A percentile compares a stretch with the other conserved stretches of the same genome.
These are phyloP conservation scores for Cercospora nicotianae DNA, from an alignment of 2,329 filamentous ascomycete genomes.

Conservation along the genomic window DNA sequence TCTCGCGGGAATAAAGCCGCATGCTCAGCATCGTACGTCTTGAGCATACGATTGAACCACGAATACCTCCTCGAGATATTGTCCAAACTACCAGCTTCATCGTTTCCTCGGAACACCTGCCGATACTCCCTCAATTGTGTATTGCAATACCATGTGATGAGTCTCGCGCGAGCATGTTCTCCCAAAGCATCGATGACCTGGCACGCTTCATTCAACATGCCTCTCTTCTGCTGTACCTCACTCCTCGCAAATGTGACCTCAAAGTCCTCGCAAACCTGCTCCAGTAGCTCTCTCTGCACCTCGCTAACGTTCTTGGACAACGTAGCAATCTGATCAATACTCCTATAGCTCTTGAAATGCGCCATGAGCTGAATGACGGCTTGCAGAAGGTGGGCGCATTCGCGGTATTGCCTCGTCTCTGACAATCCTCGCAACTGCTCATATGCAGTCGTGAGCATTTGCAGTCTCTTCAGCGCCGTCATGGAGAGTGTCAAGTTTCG, in stretches of 20 bases:
- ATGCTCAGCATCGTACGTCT: slow-evolving; percentile 93
- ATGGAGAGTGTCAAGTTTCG: slow-evolving; percentile 94
- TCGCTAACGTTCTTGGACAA: slow-evolving; percentile 91
- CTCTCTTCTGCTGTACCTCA: slow-evolving; percentile 70
- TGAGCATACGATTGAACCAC: slow-evolving; percentile 95
- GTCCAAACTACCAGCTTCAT: slow-evolving; percentile 93
- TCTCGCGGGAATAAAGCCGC: slow-evolving; percentile 78
- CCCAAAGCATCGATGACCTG: slow-evolving; percentile 92
- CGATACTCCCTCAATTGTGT: slow-evolving; percentile 93
- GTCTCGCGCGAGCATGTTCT: slow-evolving; percentile 74
- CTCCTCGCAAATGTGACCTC: slow-evolving; percentile 90
- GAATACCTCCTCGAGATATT: slow-evolving; percentile 94
- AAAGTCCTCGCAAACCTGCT: slow-evolving; percentile 99
- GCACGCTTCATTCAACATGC: slow-evolving; percentile 80
- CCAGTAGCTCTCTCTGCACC: slow-evolving; percentile 84
- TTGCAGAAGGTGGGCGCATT: slow-evolving; percentile 90
- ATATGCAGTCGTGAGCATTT: slow-evolving; percentile 99
- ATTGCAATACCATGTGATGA: slow-evolving; percentile 97
- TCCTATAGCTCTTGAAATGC: slow-evolving; percentile 96
- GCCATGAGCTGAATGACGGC: slow-evolving; percentile 97
- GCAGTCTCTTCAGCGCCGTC: slow-evolving; percentile 93
- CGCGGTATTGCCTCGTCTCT: slow-evolving; percentile 84
- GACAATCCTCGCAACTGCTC: slow-evolving; percentile 85
- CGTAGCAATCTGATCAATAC: slow-evolving; percentile 95
- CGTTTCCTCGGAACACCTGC: slow-evolving; percentile 91